Evolutionary conservation across 148 eudicot genomes (phyloP).

Genomic region (Vaccinium corymbosum): DNA sequence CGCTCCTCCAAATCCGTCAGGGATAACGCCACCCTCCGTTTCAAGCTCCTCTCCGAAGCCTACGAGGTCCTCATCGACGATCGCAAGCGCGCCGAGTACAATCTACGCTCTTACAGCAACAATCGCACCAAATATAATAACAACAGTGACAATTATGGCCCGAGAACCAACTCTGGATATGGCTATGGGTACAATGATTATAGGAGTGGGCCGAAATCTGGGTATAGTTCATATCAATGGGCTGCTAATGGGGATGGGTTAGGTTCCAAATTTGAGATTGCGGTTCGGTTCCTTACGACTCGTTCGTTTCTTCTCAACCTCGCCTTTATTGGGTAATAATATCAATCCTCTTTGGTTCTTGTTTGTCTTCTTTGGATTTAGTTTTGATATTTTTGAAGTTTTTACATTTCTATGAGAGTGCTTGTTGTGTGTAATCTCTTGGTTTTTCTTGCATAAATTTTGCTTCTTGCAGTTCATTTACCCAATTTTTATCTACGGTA

Average conservation of each 20-base stretch:
- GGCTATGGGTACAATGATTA: conserved; percentile 15
- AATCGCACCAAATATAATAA: not conserved
- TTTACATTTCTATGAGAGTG: not conserved
- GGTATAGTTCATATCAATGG: conserved; percentile 3
- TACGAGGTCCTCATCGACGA: conserved; percentile 81
- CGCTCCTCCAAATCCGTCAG: conserved; percentile 46
- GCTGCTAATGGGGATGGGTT: conserved; percentile 24
- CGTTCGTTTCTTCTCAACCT: conserved; percentile 58
- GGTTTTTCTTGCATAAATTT: not conserved
- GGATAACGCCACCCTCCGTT: conserved; percentile 52
- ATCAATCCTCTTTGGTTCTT: not conserved
- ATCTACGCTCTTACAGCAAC: conserved; percentile 25
- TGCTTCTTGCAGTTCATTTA: not conserved
- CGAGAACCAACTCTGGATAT: conserved; percentile 13
- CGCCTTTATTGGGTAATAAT: conserved; percentile 60
- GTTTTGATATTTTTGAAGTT: not conserved
- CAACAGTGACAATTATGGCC: not conserved
- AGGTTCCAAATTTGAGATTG: conserved; percentile 39
- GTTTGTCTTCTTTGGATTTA: not conserved
- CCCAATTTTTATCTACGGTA: no score
- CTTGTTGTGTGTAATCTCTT: not conserved
- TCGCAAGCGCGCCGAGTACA: conserved; percentile 69
- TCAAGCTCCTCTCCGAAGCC: conserved; percentile 84
- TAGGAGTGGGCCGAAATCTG: not conserved
- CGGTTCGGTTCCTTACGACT: conserved; percentile 46